Evolutionary conservation across 768 basidiomycete species (phyloP).

Genomic region (Termitomyces sp.): DNA sequence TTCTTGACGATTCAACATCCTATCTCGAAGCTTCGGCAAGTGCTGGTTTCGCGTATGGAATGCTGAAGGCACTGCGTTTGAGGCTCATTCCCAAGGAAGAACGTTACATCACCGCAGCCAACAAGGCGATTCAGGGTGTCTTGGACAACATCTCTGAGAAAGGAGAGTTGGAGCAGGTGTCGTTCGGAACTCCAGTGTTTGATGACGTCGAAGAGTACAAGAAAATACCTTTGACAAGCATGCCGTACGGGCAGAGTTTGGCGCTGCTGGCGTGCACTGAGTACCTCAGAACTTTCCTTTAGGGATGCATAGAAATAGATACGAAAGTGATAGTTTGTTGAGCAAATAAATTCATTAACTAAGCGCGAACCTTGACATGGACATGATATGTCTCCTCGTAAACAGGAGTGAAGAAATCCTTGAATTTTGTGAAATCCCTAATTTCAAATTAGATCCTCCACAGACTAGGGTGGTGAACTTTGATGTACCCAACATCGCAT

Average conservation of each 20-base stretch:
- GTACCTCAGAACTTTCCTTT: slow-evolving; percentile 36
- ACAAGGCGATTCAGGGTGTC: slow-evolving; percentile 36
- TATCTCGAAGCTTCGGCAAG: slow-evolving; percentile 47
- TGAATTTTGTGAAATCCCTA: slow-evolving; percentile 28
- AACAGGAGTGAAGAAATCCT: slow-evolving; percentile 31
- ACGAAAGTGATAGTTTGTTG: background rate
- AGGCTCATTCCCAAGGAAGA: slow-evolving; percentile 37
- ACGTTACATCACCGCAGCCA: slow-evolving; percentile 29
- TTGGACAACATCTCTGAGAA: slow-evolving; percentile 37
- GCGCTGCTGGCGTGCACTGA: slow-evolving; percentile 46
- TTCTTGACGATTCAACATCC: slow-evolving; percentile 43
- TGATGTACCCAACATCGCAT: slow-evolving; percentile 24
- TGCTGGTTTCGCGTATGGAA: slow-evolving; percentile 45
- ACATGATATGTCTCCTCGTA: slow-evolving; percentile 23
- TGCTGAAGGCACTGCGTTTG: slow-evolving; percentile 36
- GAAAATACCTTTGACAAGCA: slow-evolving; percentile 46
- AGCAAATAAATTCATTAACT: background rate
- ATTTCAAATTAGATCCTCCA: background rate
- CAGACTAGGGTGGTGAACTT: too few relatives aligned
- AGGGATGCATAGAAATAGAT: slow-evolving; percentile 10
- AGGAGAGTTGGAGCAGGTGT: slow-evolving; percentile 42
- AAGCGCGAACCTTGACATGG: slow-evolving; percentile 10
- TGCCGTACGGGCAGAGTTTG: slow-evolving; percentile 54
- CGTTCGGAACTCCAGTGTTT: slow-evolving; percentile 52
- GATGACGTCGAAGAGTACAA: slow-evolving; percentile 41